Evolutionary conservation across 345 rosid genomes (phyloP), one percentile per base, ranked within the genome.

Genomic region (Durio zibethinus): DNA sequence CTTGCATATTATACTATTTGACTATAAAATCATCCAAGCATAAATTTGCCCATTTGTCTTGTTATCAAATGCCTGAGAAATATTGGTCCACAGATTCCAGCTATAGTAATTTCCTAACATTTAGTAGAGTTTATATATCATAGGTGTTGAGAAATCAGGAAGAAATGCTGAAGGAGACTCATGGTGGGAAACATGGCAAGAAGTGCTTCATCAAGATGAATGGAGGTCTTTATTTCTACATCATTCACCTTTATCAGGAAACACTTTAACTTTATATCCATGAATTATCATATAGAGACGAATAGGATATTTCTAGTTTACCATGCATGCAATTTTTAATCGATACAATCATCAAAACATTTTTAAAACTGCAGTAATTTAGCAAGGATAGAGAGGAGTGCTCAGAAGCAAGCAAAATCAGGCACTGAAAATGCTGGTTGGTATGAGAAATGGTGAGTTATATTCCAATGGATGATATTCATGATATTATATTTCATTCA

Each of bases 111-210:
- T n/a, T n/a, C n/a, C 67, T 70, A 69, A 71, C 50, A 47, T 45
- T 72, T 31, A 69, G 14, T 81, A 40, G 78, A 77, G 78, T 78
- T 83, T 60, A 62, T 57, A 36, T 79, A 70, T 78, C 60, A 40
- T 75, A 96, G 99, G 99, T 54, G 99, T 96, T 78, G 99, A 96
- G 83, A 96, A 96, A 86, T 96, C 98, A 73, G 99, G 99, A 83
- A 90, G 83, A 83, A 96, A 91, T 85, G 91, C 92, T 10, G 99
- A 90, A 83, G 99, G 98, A 74, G 98, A 96, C 84, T 89, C 98
- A 23, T 96, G 99, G 99, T 96, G 98, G 99, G 98, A 96, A 80
- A 96, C 97, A 63, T 96, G 99, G 99, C 95, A 91, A 84, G 99
- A 96, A 88, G 92, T 96, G 78, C 91, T 93, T 59, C 91, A 96